Conservation (phyloP, 192 early-diverging fungal genomes). For the Backusella psychrophila region DNA sequence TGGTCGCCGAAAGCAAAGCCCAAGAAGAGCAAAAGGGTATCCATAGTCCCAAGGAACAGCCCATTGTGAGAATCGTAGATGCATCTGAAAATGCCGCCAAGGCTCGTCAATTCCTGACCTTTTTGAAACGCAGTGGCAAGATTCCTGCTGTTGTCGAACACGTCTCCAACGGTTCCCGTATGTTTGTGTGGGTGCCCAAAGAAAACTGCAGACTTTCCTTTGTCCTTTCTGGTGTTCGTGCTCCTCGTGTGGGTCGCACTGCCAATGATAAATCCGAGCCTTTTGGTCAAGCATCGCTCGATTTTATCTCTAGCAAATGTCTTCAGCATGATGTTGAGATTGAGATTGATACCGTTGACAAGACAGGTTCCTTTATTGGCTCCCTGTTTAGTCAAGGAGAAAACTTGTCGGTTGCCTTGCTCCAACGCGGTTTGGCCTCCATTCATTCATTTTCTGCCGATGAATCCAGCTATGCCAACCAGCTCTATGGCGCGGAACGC, state of each 20-base stretch:
- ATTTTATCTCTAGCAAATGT: constrained; percentile 55
- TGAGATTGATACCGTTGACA: constrained; percentile 85
- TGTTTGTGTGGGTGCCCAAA: constrained; percentile 80
- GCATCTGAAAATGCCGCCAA: constrained; percentile 78
- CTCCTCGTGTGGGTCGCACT: constrained; percentile 73
- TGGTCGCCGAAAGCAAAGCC: constrained; percentile 72
- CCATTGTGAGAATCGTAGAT: constrained; percentile 73
- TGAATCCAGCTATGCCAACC: constrained; percentile 66
- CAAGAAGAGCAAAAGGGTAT: constrained; percentile 69
- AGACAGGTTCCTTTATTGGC: constrained; percentile 91
- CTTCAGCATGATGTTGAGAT: constrained; percentile 95
- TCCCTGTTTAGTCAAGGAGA: constrained; percentile 69
- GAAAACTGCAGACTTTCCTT: constrained; percentile 84
- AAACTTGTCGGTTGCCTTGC: constrained; percentile 73
- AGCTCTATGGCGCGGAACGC: constrained; percentile 78
- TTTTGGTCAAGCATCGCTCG: constrained; percentile 80
- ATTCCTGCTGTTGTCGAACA: constrained; percentile 86
- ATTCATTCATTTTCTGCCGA: constrained; percentile 86
- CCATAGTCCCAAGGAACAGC: constrained; percentile 81
- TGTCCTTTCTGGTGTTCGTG: constrained; percentile 83
- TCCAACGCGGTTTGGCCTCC: constrained; percentile 79
- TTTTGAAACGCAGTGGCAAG: constrained; percentile 78
- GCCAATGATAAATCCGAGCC: constrained; percentile 78
- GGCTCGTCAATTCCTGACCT: constrained; percentile 83
- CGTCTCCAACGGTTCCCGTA: constrained; percentile 79